phyloP scores from a whole-genome alignment of 2,329 filamentous ascomycete genomes.

The Hirsutella rhossiliensis region DNA sequence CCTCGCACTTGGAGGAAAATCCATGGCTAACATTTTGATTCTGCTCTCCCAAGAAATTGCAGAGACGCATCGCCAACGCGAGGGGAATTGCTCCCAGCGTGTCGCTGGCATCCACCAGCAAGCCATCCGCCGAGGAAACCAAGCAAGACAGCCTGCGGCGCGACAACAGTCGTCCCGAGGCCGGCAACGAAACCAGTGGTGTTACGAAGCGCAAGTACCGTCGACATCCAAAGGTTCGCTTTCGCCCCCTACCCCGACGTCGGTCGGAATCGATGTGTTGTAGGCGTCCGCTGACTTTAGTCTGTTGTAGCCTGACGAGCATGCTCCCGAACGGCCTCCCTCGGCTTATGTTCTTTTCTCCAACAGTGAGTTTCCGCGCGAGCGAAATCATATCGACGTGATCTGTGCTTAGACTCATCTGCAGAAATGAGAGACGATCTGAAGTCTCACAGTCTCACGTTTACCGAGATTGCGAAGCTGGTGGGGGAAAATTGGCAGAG shows the following conservation, averaged over 20 bases:
- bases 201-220: slow-evolving; percentile 62
- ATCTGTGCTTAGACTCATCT: neutral
- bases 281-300: neutral
- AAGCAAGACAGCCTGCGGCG: slow-evolving; percentile 40
- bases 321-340: slow-evolving; percentile 67
- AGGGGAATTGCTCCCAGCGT: slow-evolving; percentile 47
- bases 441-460: slow-evolving; percentile 64
- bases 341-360: slow-evolving; percentile 81
- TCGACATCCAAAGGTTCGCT: slow-evolving; percentile 57
- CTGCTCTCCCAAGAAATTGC: slow-evolving; percentile 52
- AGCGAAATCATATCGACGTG: neutral
- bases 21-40: neutral
- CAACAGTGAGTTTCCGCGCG: slow-evolving; percentile 50
- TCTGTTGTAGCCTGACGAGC: slow-evolving; percentile 51
- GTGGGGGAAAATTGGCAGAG: slow-evolving; percentile 77
- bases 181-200: slow-evolving; percentile 27
- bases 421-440: slow-evolving; percentile 65
- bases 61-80: slow-evolving; percentile 67
- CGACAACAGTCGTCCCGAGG: slow-evolving; percentile 35
- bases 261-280: neutral
- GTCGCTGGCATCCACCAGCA: slow-evolving; percentile 34
- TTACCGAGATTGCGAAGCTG: slow-evolving; percentile 73
- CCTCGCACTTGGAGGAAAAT: too few relatives aligned
- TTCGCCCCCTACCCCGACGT: neutral
- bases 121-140: slow-evolving; percentile 38